These are phyloP conservation scores for Brassica juncea DNA, from an alignment of 345 rosid species.

Conservation along the genomic window DNA sequence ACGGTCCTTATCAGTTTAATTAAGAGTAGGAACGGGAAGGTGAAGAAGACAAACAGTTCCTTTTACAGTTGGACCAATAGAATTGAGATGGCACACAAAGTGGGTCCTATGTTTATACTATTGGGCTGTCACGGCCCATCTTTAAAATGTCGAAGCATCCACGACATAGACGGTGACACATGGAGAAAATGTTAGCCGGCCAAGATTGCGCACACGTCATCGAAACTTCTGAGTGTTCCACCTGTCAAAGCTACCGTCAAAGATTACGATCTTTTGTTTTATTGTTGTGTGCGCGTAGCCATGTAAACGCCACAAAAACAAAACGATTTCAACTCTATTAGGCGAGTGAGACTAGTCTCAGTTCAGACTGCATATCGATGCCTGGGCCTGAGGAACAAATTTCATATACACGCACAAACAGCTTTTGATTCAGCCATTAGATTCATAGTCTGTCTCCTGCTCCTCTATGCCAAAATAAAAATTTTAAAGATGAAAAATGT, in stretches of 20 bases:
- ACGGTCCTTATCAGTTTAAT: constrained; percentile 7
- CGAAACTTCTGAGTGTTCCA: background rate
- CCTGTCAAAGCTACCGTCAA: constrained; percentile 22
- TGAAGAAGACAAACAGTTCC: constrained; percentile 22
- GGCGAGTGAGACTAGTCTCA: background rate
- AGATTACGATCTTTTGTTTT: background rate
- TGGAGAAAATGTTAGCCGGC: constrained; percentile 8
- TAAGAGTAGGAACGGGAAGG: constrained; percentile 18
- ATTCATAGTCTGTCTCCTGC: background rate
- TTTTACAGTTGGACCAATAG: constrained; percentile 29
- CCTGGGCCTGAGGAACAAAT: background rate
- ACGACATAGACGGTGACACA: constrained; percentile 32
- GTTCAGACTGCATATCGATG: background rate
- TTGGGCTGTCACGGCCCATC: constrained; percentile 37
- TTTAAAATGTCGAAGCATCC: constrained; percentile 27
- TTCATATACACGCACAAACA: background rate
- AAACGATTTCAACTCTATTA: background rate
- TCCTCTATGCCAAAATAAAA: background rate
- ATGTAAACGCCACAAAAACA: background rate
- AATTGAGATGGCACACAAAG: constrained; percentile 26
- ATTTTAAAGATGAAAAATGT: background rate
- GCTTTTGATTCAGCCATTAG: background rate
- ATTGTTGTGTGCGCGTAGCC: background rate
- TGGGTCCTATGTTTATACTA: background rate
- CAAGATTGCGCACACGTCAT: constrained; percentile 8